phyloP scores from a whole-genome alignment of 2,329 filamentous ascomycete species.

The Sporothrix pallida region DNA sequence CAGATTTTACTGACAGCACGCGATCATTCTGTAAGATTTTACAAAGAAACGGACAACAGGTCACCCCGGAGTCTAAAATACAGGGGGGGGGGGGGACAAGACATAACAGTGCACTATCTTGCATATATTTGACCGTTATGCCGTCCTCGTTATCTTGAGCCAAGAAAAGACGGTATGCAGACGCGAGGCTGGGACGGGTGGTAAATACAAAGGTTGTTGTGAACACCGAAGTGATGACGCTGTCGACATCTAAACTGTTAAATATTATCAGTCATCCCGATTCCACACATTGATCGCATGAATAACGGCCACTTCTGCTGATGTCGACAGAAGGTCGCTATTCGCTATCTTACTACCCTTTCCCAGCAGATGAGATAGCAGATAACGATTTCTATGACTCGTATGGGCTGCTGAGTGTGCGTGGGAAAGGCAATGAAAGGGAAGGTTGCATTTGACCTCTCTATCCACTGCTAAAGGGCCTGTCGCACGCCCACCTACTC shows the following conservation, averaged over 20 bases:
- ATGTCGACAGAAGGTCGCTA: neutral
- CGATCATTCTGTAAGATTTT: neutral
- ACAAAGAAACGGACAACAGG: too few relatives aligned
- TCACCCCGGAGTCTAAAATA: neutral
- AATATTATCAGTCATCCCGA: constrained; percentile 8
- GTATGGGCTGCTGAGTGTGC: neutral
- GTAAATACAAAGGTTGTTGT: neutral
- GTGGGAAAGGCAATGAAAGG: neutral
- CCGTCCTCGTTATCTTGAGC: too few relatives aligned
- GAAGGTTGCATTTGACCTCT: neutral
- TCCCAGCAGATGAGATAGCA: constrained; percentile 16
- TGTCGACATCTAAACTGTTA: neutral
- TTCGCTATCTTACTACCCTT: neutral
- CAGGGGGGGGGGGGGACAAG: neutral
- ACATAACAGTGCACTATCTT: neutral
- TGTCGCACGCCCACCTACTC: constrained; percentile 28
- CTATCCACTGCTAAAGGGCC: neutral
- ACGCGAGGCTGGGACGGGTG: neutral
- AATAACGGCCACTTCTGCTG: neutral
- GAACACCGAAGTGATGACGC: too few relatives aligned
- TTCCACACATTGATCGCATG: neutral
- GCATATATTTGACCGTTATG: too few relatives aligned
- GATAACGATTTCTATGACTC: constrained; percentile 4
- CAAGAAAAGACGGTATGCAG: too few relatives aligned
- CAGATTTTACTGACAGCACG: neutral